These are phyloP conservation scores for Arachnomyces sp. DNA, from an alignment of 2,329 filamentous ascomycete genomes.

Conservation along the genomic window DNA sequence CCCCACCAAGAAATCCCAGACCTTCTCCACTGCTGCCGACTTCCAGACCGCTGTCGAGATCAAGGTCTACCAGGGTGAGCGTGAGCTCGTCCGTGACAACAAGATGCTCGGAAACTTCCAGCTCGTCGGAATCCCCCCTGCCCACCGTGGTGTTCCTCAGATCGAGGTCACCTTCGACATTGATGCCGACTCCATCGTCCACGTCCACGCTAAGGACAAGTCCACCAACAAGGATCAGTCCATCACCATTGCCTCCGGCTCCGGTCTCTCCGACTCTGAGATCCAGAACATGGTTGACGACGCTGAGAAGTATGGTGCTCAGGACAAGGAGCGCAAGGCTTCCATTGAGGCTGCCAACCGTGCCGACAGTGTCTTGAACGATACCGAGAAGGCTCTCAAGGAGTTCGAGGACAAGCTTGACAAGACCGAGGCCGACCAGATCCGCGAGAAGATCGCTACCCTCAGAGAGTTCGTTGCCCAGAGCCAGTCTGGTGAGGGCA, in stretches of 20 bases:
- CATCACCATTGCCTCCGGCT: constrained; percentile 96
- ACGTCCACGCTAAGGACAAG: constrained; percentile 98
- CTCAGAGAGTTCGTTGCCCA: constrained; percentile 87
- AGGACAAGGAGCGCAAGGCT: constrained; percentile 93
- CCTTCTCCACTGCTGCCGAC: constrained; percentile 94
- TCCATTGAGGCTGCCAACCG: constrained; percentile 96
- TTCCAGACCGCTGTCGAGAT: constrained; percentile 99
- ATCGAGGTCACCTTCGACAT: constrained; percentile 98
- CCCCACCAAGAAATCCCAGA: constrained; percentile 97
- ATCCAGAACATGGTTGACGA: constrained; percentile 97
- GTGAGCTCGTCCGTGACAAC: constrained; percentile 97
- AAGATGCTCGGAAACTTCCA: constrained; percentile 99
- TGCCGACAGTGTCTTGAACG: constrained; percentile 90
- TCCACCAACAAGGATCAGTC: constrained; percentile 99
- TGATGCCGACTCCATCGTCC: constrained; percentile 93
- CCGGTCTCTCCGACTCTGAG: constrained; percentile 87
- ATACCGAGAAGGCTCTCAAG: constrained; percentile 96
- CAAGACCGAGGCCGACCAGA: constrained; percentile 87
- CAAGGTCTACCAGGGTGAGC: constrained; percentile 99
- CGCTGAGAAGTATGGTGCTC: constrained; percentile 90
- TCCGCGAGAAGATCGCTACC: constrained; percentile 83
- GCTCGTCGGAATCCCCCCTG: constrained; percentile 91
- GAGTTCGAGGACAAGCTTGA: constrained; percentile 93
- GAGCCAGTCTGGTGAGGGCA: constrained; percentile 87
- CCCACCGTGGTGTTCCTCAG: constrained; percentile 91